A percentile compares a stretch with the other conserved stretches of the same genome.
These are phyloP conservation scores for Marasmius tenuissimus DNA, from an alignment of 1,284 basidiomycete genomes.

Conservation along the genomic window DNA sequence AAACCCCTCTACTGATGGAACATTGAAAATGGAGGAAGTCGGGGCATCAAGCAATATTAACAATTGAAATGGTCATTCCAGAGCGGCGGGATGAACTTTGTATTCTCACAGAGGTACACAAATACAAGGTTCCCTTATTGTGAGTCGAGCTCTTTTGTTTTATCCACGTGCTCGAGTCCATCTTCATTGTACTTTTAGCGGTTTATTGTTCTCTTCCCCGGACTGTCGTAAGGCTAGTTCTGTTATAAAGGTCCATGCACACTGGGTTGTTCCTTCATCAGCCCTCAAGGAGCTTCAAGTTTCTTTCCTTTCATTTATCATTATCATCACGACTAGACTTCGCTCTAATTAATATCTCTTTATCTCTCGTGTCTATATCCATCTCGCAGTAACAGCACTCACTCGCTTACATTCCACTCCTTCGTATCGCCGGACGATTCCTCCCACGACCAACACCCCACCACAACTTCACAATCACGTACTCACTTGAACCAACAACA, in stretches of 20 bases:
- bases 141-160: neutral
- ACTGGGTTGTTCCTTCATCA: neutral
- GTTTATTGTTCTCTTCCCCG: constrained; percentile 1
- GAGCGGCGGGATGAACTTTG: neutral
- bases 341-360: neutral
- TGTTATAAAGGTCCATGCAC: neutral
- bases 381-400: constrained; percentile 21
- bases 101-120: neutral
- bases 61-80: neutral
- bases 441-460: constrained; percentile 6
- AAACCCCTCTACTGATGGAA: no score
- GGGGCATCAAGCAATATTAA: neutral
- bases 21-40: no score
- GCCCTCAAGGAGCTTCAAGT: neutral
- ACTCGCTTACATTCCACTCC: constrained; percentile 8
- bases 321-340: neutral
- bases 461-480: neutral
- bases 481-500: neutral
- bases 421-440: constrained; percentile 70
- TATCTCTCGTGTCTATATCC: neutral
- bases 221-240: neutral
- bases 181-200: neutral
- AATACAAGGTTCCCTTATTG: neutral
- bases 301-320: neutral
- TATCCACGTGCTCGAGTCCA: neutral